phyloP scores from a whole-genome alignment of 495 filamentous ascomycete genomes.

The Penicillium riverlandense region DNA sequence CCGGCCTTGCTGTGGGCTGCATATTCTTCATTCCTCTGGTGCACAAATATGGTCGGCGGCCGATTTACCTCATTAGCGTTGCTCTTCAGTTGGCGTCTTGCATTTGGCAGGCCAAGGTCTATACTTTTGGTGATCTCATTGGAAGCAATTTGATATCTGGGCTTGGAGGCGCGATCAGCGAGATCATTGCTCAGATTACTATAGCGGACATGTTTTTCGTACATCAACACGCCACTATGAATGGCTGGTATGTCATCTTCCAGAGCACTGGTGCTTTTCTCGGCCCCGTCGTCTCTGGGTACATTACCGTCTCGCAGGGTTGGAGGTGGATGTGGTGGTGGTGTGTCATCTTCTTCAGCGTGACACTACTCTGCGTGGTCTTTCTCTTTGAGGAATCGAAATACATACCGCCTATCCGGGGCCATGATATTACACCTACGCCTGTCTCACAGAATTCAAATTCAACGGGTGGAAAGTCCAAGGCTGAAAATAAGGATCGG shows the following conservation, averaged over 20 bases:
- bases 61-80: constrained; percentile 34
- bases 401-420: constrained; percentile 12
- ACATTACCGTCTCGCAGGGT: constrained; percentile 34
- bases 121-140: constrained; percentile 25
- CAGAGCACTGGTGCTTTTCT: constrained; percentile 25
- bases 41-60: constrained; percentile 37
- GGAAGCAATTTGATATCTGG: constrained; percentile 25
- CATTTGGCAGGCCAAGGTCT: constrained; percentile 30
- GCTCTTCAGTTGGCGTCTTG: constrained; percentile 23
- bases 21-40: constrained; percentile 40
- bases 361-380: constrained; percentile 25
- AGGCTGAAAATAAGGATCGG: not conserved
- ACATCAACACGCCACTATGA: constrained; percentile 37
- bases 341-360: constrained; percentile 36
- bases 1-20: constrained; percentile 30
- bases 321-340: constrained; percentile 51
- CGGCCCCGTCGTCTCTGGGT: constrained; percentile 37
- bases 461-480: not conserved
- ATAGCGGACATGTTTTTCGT: constrained; percentile 44
- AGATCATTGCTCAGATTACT: constrained; percentile 40
- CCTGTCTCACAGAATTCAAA: no score
- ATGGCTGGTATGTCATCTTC: constrained; percentile 30
- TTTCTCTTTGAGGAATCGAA: constrained; percentile 41
- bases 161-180: constrained; percentile 30
- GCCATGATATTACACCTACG: not conserved